Evolutionary conservation across 225 moss, liverwort and hornwort genomes (phyloP).

Genomic region (Pseudoscleropodium purum): DNA sequence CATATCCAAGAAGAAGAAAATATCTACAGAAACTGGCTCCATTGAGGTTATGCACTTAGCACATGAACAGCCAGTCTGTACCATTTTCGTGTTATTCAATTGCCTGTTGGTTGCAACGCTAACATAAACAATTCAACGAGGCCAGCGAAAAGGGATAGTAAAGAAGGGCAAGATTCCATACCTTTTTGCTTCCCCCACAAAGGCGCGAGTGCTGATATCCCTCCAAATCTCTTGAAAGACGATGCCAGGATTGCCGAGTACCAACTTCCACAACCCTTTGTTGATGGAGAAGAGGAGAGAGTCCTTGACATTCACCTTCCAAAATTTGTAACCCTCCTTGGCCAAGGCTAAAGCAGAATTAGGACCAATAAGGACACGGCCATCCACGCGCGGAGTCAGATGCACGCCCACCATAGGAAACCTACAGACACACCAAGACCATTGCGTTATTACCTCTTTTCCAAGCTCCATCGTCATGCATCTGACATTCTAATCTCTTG

Average conservation of each 20-base stretch:
- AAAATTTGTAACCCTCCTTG: slow-evolving; percentile 78
- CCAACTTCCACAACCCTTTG: slow-evolving; percentile 74
- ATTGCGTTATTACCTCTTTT: neutral
- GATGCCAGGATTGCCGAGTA: slow-evolving; percentile 58
- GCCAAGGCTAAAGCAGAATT: slow-evolving; percentile 68
- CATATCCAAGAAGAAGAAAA: neutral
- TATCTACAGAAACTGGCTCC: neutral
- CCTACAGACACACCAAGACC: slow-evolving; percentile 14
- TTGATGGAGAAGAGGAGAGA: slow-evolving; percentile 42
- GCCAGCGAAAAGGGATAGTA: neutral
- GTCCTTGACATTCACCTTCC: slow-evolving; percentile 58
- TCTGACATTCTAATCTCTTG: neutral
- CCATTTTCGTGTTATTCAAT: neutral
- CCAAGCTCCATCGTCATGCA: neutral
- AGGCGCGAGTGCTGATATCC: slow-evolving; percentile 63
- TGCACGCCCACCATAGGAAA: slow-evolving; percentile 93
- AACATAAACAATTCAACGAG: neutral
- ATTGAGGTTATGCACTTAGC: neutral
- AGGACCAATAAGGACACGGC: slow-evolving; percentile 70
- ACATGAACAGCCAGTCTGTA: neutral
- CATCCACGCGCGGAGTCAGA: slow-evolving; percentile 72
- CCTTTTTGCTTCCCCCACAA: slow-evolving; percentile 64
- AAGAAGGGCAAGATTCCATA: neutral
- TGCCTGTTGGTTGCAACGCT: neutral
- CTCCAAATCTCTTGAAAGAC: slow-evolving; percentile 84